phyloP scores from a whole-genome alignment of 805 yeast species.

The Zygosaccharomyces bailii region DNA sequence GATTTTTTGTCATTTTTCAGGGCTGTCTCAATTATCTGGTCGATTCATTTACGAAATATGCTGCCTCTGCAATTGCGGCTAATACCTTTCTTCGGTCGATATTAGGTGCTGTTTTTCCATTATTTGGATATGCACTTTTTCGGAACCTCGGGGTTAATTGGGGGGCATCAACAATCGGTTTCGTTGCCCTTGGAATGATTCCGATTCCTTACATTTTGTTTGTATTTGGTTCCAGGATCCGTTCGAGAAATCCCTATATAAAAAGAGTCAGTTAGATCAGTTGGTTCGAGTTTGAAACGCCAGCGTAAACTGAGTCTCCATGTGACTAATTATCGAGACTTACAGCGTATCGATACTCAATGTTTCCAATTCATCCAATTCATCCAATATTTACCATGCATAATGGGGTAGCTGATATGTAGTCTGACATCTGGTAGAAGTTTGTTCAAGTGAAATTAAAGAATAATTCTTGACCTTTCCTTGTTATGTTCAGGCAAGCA shows the following conservation, averaged over 20 bases:
- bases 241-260: slow-evolving; percentile 18
- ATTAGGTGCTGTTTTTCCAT: slow-evolving; percentile 60
- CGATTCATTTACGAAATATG: slow-evolving; percentile 53
- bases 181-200: slow-evolving; percentile 46
- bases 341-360: no score
- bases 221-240: slow-evolving; percentile 43
- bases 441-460: no score
- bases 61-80: slow-evolving; percentile 65
- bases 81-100: slow-evolving; percentile 57
- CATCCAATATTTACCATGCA: no score
- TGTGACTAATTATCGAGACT: no score
- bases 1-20: slow-evolving; percentile 55
- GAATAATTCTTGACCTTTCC: no score
- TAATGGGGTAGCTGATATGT: no score
- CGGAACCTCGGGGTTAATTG: slow-evolving; percentile 20
- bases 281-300: no score
- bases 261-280: slow-evolving; percentile 2
- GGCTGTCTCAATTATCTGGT: slow-evolving; percentile 59
- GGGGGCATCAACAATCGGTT: slow-evolving; percentile 55
- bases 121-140: slow-evolving; percentile 38
- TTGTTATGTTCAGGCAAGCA: no score
- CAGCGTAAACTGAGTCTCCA: no score
- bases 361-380: no score
- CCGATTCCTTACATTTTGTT: slow-evolving; percentile 58
- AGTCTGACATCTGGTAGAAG: no score